phyloP scores from a whole-genome alignment of 192 early-diverging fungal genomes.

The Jimgerdemannia flammicorona region DNA sequence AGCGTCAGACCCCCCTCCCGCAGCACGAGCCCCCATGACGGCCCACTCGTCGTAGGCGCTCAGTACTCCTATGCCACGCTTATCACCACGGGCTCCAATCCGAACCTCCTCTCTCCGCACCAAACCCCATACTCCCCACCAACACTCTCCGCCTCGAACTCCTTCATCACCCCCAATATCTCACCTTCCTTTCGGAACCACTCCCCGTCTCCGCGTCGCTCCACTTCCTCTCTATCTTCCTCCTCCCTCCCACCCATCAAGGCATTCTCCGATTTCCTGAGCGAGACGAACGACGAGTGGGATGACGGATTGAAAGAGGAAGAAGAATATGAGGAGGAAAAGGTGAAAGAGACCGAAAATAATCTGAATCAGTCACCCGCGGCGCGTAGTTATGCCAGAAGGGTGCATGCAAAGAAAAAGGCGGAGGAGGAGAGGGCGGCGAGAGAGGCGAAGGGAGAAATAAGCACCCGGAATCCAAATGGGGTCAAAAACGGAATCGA shows the following conservation, averaged over 20 bases:
- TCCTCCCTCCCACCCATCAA: slow-evolving; percentile 19
- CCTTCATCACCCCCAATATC: not conserved
- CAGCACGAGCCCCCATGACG: slow-evolving; percentile 34
- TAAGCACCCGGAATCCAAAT: not conserved
- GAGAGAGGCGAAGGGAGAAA: not conserved
- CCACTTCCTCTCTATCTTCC: slow-evolving; percentile 2
- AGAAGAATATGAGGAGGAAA: slow-evolving; percentile 5
- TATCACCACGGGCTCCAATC: slow-evolving; percentile 10
- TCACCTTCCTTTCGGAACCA: slow-evolving; percentile 1
- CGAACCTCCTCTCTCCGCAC: slow-evolving; percentile 3
- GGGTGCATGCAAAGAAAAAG: slow-evolving; percentile 2
- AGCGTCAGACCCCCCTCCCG: slow-evolving; percentile 37
- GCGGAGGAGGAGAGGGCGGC: not conserved
- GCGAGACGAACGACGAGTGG: slow-evolving; percentile 43
- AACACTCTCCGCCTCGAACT: slow-evolving; percentile 2
- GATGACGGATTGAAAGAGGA: slow-evolving; percentile 28
- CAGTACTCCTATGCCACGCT: slow-evolving; percentile 45
- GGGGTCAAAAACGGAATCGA: slow-evolving; percentile 12
- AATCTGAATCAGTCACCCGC: slow-evolving; percentile 1
- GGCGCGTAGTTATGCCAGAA: not conserved
- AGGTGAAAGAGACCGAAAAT: not conserved
- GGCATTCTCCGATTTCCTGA: slow-evolving; percentile 31
- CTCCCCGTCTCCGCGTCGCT: not conserved
- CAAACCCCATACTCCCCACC: slow-evolving; percentile 1
- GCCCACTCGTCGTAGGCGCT: slow-evolving; percentile 37